Conservation (phyloP, 139 green algal species). For the Ettlia oleoabundans region DNA sequence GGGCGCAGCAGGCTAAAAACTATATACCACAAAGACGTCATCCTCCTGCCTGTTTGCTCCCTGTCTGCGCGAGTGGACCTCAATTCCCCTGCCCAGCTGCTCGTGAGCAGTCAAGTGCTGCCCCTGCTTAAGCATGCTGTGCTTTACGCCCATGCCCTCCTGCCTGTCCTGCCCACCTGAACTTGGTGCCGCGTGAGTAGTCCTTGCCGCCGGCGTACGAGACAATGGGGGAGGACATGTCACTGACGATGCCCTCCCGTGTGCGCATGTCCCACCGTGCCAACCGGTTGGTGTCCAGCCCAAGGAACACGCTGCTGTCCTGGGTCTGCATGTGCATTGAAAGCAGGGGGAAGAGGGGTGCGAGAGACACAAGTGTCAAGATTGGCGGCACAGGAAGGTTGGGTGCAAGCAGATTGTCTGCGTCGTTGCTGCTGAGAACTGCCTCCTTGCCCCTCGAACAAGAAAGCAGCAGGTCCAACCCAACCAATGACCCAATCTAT, state of each 20-base stretch:
- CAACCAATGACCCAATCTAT: background rate
- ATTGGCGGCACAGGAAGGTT: background rate
- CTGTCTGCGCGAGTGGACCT: too few species aligned
- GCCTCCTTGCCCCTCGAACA: too few species aligned
- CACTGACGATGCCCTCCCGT: slow-evolving; percentile 64
- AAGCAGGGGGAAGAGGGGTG: background rate
- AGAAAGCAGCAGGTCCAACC: background rate
- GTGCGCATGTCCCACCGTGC: slow-evolving; percentile 88
- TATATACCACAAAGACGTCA: too few species aligned
- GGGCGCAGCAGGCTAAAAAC: too few species aligned
- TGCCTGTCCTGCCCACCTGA: slow-evolving; percentile 72
- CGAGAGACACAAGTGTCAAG: background rate
- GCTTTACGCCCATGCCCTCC: background rate
- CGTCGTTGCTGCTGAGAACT: too few species aligned
- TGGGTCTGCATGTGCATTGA: slow-evolving; percentile 67
- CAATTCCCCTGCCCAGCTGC: too few species aligned
- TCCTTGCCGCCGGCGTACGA: slow-evolving; percentile 86
- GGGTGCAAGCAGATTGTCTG: background rate
- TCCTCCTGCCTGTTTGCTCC: too few species aligned
- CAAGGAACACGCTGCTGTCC: slow-evolving; percentile 83
- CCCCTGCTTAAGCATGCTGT: too few species aligned
- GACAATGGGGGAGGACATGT: slow-evolving; percentile 50
- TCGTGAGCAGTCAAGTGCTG: too few species aligned
- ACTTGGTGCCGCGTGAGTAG: slow-evolving; percentile 85
- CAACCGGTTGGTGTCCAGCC: slow-evolving; percentile 85